Base-by-base conservation (phyloP, 148 eudicot genomes). In the Amaranthus cruentus region DNA sequence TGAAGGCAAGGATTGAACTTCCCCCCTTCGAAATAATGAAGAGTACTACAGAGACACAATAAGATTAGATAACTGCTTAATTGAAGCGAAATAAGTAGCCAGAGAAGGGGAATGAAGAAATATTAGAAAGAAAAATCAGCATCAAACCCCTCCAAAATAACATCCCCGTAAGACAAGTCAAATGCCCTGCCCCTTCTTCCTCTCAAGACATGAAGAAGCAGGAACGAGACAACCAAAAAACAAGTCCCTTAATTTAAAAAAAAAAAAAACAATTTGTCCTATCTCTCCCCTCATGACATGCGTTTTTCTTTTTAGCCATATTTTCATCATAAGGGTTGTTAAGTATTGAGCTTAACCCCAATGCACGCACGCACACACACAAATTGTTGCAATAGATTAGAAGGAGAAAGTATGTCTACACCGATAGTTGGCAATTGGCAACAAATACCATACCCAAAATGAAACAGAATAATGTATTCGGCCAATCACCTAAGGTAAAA, bases 1-100 rank as follows among this genome's bases (percentile, higher is more conserved):
- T 72, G 96, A 83, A 83, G 93, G 78, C 68, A 83, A 70, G 59
- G 86, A 83, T 58, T 83, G 91, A 74, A 72, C 83, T 75, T 91
- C 95, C 77, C 82, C 91, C 78, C 98, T 87, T 76, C 78, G 88
- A 80, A 95, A 91, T 71, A 95, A 76, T 74, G 98, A 86, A 71
- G 93, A 62, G 81, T 95, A 91, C 97, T 95, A 81, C 79, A 78
- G 44, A 44, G 44, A 44, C 56, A 66, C 18, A 53, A 81, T n/a
- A 50, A 43, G 60, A 66, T 73, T 46, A 54, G 62, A 62, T 21
- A 68, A 62, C 78, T 50, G 68, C 47, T 55, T 47, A 65, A 68
- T 12, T 71, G 66, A 56, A 43, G 18, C 11, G 44, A 12, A 49
- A 72, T 66, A 76, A 56, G 12, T 14, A 70, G 62, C 65, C 38